A percentile compares a stretch with the other conserved stretches of the same genome.
Conservation (phyloP, 2,329 filamentous ascomycete species). For the Teratosphaeria gauchensis region DNA sequence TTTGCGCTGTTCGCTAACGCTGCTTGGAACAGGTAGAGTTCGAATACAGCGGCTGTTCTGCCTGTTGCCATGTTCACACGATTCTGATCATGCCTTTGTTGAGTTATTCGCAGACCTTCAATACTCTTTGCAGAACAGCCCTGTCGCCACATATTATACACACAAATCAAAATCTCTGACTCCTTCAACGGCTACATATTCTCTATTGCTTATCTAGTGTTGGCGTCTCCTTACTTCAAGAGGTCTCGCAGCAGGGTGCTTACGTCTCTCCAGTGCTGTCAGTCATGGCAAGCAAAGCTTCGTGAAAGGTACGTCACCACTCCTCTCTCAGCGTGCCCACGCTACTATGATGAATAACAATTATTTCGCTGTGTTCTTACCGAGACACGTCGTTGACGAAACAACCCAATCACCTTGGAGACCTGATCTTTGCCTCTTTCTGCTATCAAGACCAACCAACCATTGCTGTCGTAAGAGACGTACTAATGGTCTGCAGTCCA, state of each 20-base stretch:
- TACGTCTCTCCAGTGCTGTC: not conserved
- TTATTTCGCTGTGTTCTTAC: constrained; percentile 58
- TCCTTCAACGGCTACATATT: too few relatives aligned
- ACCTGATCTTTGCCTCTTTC: constrained; percentile 39
- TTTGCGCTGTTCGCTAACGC: not conserved
- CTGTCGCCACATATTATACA: too few relatives aligned
- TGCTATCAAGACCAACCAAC: not conserved
- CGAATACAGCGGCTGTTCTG: too few relatives aligned
- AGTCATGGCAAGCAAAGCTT: not conserved
- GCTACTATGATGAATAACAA: constrained; percentile 47
- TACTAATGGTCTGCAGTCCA: not conserved
- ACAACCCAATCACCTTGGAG: constrained; percentile 53
- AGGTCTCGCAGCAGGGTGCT: not conserved
- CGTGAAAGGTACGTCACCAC: not conserved
- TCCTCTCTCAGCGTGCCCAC: not conserved
- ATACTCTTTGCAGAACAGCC: too few relatives aligned
- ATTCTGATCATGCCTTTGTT: too few relatives aligned
- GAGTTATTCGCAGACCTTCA: too few relatives aligned
- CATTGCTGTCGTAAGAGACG: not conserved
- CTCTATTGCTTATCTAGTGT: not conserved
- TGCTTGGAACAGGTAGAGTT: not conserved
- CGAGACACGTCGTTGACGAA: constrained; percentile 50
- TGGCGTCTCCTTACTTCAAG: not conserved
- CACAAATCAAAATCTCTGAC: too few relatives aligned
- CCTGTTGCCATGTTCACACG: too few relatives aligned